Evolutionary conservation across 2,329 filamentous ascomycete species (phyloP), one percentile per base, ranked within the genome.

Genomic region (Colletotrichum australisinense): DNA sequence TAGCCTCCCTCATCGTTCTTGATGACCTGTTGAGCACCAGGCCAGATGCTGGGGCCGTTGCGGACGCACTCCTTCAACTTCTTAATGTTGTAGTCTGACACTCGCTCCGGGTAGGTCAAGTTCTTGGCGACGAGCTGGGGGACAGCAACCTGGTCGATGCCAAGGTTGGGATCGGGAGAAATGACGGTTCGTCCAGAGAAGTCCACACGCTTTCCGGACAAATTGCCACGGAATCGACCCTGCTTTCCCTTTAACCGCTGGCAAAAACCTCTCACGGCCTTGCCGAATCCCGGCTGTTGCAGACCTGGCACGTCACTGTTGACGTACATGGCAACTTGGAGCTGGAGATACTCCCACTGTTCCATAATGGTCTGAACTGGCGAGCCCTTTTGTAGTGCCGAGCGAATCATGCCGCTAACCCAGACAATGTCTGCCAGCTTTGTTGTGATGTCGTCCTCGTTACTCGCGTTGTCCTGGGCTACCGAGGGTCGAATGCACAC

Each of bases 131-230:
- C 95, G 22, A 97, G 88, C 73, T 93, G 88, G 1, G 97, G 97
- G 35, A 99, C 93, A 5, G 96, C 96, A 46, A 99, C 97, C 82
- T 99, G 92, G 77, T 98, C 95, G 75, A 99, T 95, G 22, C 93
- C 92, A 62, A 99, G 83, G 78, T 99, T 99, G 3, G 97, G 97
- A 82, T 99, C 97, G 0, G 97, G 97, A 0, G 95, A 98, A 82
- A 99, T 99, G 83, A 99, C 97, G 0, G 97, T 99, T 81, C 97
- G 92, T 22, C 95, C 97, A 12, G 97, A 99, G 83, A 98, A 99
- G 81, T 99, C 96, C 67, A 99, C 97, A 89, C 97, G 96, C 84
- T 99, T 99, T 81, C 97, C 97, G 0, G 96, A 98, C 73, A 99
- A 84, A 79, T 99, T 99, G 72, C 97, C 97, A 84, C 97, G 93